A percentile compares a stretch with the other conserved stretches of the same genome.
These are phyloP conservation scores for Trichophyton schoenleinii DNA, from an alignment of 2,329 filamentous ascomycete genomes.

Conservation along the genomic window DNA sequence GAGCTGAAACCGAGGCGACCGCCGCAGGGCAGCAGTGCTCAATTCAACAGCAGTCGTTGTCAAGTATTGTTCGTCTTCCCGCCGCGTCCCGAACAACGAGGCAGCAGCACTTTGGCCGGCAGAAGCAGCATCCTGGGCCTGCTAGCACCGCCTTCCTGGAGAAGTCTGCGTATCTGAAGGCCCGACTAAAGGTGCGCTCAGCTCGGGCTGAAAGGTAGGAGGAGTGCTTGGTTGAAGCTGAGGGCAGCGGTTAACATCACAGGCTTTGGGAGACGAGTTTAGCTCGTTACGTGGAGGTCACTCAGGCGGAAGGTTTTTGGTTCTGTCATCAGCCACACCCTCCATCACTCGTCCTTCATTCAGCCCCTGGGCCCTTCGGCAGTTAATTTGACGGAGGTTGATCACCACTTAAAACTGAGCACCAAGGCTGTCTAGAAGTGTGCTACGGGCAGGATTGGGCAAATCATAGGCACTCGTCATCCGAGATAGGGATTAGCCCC, in stretches of 20 bases:
- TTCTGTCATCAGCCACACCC: background rate
- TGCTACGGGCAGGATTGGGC: too few relatives aligned
- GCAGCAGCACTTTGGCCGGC: conserved; percentile 4
- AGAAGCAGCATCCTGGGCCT: conserved; percentile 1
- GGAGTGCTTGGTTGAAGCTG: background rate
- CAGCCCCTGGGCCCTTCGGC: background rate
- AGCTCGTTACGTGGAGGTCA: background rate
- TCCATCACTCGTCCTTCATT: too few relatives aligned
- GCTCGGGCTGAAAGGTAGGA: background rate
- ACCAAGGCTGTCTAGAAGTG: too few relatives aligned
- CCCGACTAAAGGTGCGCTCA: background rate
- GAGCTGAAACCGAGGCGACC: background rate
- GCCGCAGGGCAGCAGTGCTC: background rate
- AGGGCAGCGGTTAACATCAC: too few relatives aligned
- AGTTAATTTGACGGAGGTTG: background rate
- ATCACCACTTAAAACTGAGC: background rate
- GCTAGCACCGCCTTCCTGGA: background rate
- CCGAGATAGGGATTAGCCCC: too few relatives aligned
- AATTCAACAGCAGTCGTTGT: background rate
- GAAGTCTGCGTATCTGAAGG: background rate
- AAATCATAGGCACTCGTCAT: too few relatives aligned
- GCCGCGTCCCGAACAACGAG: background rate
- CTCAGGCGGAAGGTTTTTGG: background rate
- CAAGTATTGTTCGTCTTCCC: background rate
- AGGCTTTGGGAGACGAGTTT: background rate